Percentiles rank a stretch among this genome's conserved stretches.
Conservation (phyloP, 441 rosid species). For the Viola pubescens region DNA sequence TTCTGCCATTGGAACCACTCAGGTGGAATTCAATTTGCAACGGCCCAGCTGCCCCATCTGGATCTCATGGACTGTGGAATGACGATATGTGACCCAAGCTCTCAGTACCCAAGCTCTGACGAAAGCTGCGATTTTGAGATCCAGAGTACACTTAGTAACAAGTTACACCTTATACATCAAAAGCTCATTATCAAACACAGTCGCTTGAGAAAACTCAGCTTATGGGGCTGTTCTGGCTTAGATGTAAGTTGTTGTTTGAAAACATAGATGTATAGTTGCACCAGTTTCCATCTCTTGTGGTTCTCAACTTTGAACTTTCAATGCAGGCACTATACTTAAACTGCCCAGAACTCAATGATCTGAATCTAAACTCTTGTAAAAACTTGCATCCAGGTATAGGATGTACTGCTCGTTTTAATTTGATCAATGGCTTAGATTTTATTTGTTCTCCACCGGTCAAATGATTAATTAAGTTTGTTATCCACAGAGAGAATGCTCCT, state of each 20-base stretch:
- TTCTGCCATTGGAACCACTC: slow-evolving; percentile 12
- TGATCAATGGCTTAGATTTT: slow-evolving; percentile 5
- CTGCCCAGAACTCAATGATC: slow-evolving; percentile 81
- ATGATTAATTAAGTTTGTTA: neutral
- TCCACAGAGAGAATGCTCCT: slow-evolving; percentile 60
- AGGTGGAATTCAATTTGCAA: slow-evolving; percentile 99
- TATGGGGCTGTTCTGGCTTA: slow-evolving; percentile 96
- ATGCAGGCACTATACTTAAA: slow-evolving; percentile 79
- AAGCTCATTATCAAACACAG: slow-evolving; percentile 80
- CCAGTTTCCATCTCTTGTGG: slow-evolving; percentile 8
- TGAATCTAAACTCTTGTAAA: slow-evolving; percentile 72
- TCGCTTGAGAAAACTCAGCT: slow-evolving; percentile 75
- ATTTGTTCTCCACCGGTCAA: neutral
- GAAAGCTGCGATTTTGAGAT: slow-evolving; percentile 34
- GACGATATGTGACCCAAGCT: slow-evolving; percentile 63
- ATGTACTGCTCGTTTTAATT: slow-evolving; percentile 7
- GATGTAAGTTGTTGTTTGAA: slow-evolving; percentile 49
- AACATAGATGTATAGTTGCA: slow-evolving; percentile 7
- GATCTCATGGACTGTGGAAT: slow-evolving; percentile 97
- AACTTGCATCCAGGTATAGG: slow-evolving; percentile 67
- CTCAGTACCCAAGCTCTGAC: slow-evolving; percentile 27
- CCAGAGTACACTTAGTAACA: slow-evolving; percentile 39
- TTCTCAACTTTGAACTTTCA: slow-evolving; percentile 23
- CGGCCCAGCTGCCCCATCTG: slow-evolving; percentile 83
- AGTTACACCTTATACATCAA: slow-evolving; percentile 54